phyloP scores from a whole-genome alignment of 768 basidiomycete genomes.

The Candolleomyces aberdarensis region DNA sequence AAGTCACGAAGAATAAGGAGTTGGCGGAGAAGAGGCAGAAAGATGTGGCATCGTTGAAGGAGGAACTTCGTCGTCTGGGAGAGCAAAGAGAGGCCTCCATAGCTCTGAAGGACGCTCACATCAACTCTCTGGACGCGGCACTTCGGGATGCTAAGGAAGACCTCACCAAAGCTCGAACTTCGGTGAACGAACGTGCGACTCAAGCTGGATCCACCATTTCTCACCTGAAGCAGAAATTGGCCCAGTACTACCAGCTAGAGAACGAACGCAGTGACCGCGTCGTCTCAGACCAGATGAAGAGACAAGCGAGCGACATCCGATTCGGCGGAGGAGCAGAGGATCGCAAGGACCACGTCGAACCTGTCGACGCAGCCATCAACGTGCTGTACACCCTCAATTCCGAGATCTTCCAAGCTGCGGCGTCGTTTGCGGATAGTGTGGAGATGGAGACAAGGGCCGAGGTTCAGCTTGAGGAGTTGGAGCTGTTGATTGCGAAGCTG shows the following conservation, averaged over 20 bases:
- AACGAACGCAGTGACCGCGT: neutral
- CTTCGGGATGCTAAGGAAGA: neutral
- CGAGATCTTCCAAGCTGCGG: conserved; percentile 39
- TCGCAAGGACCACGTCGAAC: neutral
- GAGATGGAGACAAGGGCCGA: conserved; percentile 26
- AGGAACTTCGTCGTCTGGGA: neutral
- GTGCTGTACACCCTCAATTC: conserved; percentile 31
- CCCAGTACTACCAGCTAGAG: neutral
- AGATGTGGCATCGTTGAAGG: neutral
- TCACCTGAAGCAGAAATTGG: neutral
- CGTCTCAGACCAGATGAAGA: conserved; percentile 4
- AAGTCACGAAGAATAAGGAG: neutral
- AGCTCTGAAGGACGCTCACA: neutral
- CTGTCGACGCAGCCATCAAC: conserved; percentile 4
- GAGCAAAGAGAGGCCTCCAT: neutral
- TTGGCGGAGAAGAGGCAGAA: neutral
- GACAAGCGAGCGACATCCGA: conserved; percentile 6
- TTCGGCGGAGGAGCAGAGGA: neutral
- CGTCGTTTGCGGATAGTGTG: conserved; percentile 36
- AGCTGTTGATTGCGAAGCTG: conserved; percentile 21
- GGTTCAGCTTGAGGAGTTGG: conserved; percentile 11
- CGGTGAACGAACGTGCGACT: neutral
- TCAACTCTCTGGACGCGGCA: neutral
- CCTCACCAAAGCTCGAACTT: neutral
- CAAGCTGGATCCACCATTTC: neutral